Conservation (phyloP, 371 early-diverging fungal species). For the Chytridiales sp. region DNA sequence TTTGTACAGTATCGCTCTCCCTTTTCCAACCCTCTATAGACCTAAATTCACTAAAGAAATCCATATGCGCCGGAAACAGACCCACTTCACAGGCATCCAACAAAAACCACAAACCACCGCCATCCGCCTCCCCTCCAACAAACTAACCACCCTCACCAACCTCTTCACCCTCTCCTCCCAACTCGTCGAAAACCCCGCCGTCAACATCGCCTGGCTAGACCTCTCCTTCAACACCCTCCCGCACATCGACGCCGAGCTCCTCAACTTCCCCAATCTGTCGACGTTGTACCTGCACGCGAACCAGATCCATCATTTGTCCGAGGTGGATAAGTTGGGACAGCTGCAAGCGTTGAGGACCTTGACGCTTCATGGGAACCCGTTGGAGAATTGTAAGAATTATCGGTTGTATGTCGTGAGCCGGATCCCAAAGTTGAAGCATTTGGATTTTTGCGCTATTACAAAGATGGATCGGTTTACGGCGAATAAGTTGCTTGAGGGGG, state of each 20-base stretch:
- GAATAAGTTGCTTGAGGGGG: conserved; percentile 4
- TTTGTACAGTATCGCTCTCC: too few relatives aligned
- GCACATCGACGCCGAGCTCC: conserved; percentile 22
- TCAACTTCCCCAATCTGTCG: conserved; percentile 23
- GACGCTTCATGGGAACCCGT: conserved; percentile 37
- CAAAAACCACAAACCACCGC: conserved; percentile 22
- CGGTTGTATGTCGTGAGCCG: conserved; percentile 22
- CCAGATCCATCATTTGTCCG: conserved; percentile 18
- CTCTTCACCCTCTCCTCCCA: conserved; percentile 8
- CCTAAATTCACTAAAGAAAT: too few relatives aligned
- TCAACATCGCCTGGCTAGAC: conserved; percentile 35
- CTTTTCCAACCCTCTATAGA: too few relatives aligned
- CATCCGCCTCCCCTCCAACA: conserved; percentile 32
- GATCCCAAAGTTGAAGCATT: conserved; percentile 28
- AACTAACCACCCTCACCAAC: conserved; percentile 18
- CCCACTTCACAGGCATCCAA: conserved; percentile 3
- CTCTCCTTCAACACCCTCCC: conserved; percentile 35
- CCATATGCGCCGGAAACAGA: too few relatives aligned
- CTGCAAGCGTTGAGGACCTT: conserved; percentile 23
- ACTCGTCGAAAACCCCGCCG: conserved; percentile 9
- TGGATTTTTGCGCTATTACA: conserved; percentile 41
- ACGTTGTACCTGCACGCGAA: conserved; percentile 38
- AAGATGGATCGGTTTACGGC: conserved; percentile 27
- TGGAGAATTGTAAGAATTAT: conserved; percentile 31
- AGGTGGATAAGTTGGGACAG: conserved; percentile 29